Conservation (phyloP, 2,329 filamentous ascomycete genomes). For the Cladorrhinum sp. region DNA sequence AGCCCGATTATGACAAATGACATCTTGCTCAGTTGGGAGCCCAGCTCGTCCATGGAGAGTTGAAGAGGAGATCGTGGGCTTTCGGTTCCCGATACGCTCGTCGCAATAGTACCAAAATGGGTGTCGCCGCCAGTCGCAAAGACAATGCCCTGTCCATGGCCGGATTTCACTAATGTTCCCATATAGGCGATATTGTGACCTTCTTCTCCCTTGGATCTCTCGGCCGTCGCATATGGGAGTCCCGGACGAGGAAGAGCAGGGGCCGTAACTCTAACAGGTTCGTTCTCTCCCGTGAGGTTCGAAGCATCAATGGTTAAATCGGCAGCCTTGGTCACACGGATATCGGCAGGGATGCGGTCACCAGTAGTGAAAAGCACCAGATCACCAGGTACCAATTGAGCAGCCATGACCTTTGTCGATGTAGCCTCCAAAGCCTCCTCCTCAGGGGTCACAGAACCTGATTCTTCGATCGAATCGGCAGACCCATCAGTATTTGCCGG, state of each 20-base stretch:
- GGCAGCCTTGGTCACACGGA: conserved; percentile 85
- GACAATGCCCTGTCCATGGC: conserved; percentile 94
- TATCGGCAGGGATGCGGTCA: conserved; percentile 92
- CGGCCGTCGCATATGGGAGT: conserved; percentile 39
- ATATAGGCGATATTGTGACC: conserved; percentile 95
- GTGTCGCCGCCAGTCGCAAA: conserved; percentile 92
- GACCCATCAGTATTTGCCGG: conserved; percentile 44
- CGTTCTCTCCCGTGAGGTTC: conserved; percentile 94
- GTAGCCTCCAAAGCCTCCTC: conserved; percentile 65
- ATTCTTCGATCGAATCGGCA: conserved; percentile 46
- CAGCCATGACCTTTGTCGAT: conserved; percentile 82
- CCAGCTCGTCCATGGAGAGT: conserved; percentile 94
- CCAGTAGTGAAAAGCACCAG: conserved; percentile 92
- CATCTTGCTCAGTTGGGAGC: conserved; percentile 92
- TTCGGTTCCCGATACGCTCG: conserved; percentile 90
- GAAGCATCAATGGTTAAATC: conserved; percentile 95
- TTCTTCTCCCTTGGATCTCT: conserved; percentile 67
- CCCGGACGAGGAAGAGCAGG: conserved; percentile 48
- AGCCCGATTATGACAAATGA: conserved; percentile 92
- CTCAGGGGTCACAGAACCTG: conserved; percentile 56
- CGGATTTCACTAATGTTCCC: conserved; percentile 93
- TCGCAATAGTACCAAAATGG: conserved; percentile 93
- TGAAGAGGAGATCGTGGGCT: conserved; percentile 92
- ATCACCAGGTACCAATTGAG: conserved; percentile 86
- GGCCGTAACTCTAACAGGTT: conserved; percentile 77